Conservation (phyloP, 192 early-diverging fungal genomes). For the Jimgerdemannia flammicorona region DNA sequence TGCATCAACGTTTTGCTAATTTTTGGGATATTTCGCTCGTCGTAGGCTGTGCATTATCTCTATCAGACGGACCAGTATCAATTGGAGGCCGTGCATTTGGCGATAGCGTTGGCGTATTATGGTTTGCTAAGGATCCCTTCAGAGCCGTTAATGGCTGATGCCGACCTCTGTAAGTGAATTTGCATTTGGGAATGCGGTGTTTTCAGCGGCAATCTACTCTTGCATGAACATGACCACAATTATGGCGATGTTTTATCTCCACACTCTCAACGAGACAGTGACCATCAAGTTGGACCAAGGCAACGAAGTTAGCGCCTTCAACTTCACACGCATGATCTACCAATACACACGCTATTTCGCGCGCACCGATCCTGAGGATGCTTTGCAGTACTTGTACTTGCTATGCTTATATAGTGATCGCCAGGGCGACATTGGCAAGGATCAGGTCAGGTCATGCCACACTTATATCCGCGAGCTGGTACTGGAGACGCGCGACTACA, state of each 20-base stretch:
- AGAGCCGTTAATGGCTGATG: conserved; percentile 36
- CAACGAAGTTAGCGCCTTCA: conserved; percentile 32
- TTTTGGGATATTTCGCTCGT: background rate
- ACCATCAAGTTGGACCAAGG: background rate
- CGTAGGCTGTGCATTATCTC: conserved; percentile 69
- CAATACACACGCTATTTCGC: conserved; percentile 12
- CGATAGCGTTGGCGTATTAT: conserved; percentile 73
- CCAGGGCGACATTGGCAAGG: conserved; percentile 22
- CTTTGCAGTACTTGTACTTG: conserved; percentile 58
- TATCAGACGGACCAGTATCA: conserved; percentile 53
- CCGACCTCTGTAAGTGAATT: conserved; percentile 25
- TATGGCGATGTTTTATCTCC: too few species aligned
- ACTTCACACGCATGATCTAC: conserved; percentile 51
- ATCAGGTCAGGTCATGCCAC: conserved; percentile 50
- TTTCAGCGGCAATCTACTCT: too few species aligned
- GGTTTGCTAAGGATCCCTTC: conserved; percentile 74
- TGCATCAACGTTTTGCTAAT: conserved; percentile 1
- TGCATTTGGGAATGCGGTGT: background rate
- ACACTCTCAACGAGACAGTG: conserved; percentile 3
- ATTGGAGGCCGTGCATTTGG: conserved; percentile 91
- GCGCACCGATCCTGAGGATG: conserved; percentile 41
- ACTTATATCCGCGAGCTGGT: conserved; percentile 57
- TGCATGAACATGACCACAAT: too few species aligned
- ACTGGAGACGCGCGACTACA: conserved; percentile 56
- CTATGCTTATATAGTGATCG: conserved; percentile 50